These are phyloP conservation scores for Sporodiniella umbellata DNA, from an alignment of 371 early-diverging fungal species.

Conservation along the genomic window DNA sequence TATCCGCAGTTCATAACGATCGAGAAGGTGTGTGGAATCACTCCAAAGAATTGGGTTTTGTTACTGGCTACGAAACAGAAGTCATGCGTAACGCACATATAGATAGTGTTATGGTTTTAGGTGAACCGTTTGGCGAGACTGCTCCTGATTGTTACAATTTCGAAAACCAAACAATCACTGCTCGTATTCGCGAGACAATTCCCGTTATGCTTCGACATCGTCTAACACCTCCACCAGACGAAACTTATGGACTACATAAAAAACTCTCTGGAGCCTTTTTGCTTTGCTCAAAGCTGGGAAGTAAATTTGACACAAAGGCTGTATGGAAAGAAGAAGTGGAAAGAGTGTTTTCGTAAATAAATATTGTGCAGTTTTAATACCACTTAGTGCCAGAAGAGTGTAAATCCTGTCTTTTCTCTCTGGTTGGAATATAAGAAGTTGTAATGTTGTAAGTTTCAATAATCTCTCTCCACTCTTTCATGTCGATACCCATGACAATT, in stretches of 20 bases:
- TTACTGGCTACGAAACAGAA: slow-evolving; percentile 90
- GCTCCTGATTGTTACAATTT: slow-evolving; percentile 73
- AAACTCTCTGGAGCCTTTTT: slow-evolving; percentile 93
- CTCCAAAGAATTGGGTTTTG: slow-evolving; percentile 82
- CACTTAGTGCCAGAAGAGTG: background rate
- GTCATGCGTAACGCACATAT: slow-evolving; percentile 90
- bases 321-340: slow-evolving; percentile 59
- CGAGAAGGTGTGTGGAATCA: slow-evolving; percentile 72
- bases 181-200: slow-evolving; percentile 80
- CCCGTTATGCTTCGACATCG: slow-evolving; percentile 93
- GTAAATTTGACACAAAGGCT: slow-evolving; percentile 68
- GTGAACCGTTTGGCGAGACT: slow-evolving; percentile 76
- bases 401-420: background rate
- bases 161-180: slow-evolving; percentile 75
- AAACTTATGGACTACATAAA: slow-evolving; percentile 93
- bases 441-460: slow-evolving; percentile 65
- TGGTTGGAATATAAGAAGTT: slow-evolving; percentile 6
- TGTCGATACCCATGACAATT: slow-evolving; percentile 78
- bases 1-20: slow-evolving; percentile 73
- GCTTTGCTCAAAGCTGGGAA: slow-evolving; percentile 83
- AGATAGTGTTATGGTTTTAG: slow-evolving; percentile 82
- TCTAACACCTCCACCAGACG: slow-evolving; percentile 96
- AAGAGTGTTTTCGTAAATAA: background rate
- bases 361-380: background rate
- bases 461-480: slow-evolving; percentile 67